phyloP scores from a whole-genome alignment of 225 moss, liverwort and hornwort species.

The Physcomitrium patens region DNA sequence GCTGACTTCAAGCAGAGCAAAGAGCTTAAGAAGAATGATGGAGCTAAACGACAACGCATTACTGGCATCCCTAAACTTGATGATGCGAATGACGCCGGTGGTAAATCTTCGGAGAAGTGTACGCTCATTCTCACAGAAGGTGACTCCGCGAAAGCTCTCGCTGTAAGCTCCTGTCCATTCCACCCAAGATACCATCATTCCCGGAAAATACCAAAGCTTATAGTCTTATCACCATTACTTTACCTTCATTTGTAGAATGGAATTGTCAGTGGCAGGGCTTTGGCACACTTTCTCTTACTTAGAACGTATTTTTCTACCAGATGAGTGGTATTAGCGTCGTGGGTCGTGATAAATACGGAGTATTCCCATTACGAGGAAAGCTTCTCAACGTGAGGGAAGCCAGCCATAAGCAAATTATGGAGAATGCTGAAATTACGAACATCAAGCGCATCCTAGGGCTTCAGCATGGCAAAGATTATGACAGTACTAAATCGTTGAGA shows the following conservation, averaged over 20 bases:
- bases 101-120: conserved; percentile 80
- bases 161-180: conserved; percentile 54
- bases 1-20: conserved; percentile 96
- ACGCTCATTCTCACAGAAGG: conserved; percentile 97
- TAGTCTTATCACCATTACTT: not conserved
- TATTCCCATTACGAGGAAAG: conserved; percentile 96
- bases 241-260: not conserved
- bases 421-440: conserved; percentile 93
- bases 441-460: conserved; percentile 96
- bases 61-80: conserved; percentile 95
- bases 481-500: conserved; percentile 77
- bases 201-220: not conserved
- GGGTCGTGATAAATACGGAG: conserved; percentile 93
- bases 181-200: not conserved
- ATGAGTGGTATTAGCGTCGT: conserved; percentile 99
- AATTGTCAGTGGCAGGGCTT: not conserved
- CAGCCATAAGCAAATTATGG: conserved; percentile 95
- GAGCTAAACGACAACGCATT: conserved; percentile 82
- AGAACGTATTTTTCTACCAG: conserved; percentile 38
- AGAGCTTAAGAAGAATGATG: conserved; percentile 96
- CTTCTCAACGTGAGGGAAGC: conserved; percentile 95
- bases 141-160: conserved; percentile 95
- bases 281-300: not conserved
- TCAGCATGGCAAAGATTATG: conserved; percentile 95
- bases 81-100: conserved; percentile 98